Base-by-base conservation (phyloP, 257 asterid species). In the Solanum clarkiae region DNA sequence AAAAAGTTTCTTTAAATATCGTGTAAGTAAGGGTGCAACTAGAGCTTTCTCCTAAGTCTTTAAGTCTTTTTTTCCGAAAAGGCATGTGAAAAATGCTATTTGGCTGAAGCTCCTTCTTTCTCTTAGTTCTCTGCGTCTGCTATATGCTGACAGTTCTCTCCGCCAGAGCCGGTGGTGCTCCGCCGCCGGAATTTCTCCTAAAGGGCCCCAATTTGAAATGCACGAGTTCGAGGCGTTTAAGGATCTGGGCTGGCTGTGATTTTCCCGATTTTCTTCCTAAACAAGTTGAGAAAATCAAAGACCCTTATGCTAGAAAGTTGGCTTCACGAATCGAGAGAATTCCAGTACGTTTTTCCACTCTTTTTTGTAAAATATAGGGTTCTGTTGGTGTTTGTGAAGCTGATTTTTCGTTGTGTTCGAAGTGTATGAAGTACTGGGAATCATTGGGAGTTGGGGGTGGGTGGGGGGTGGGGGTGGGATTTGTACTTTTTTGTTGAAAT, bases 311-410 rank as follows among this genome's bases (percentile, higher is more conserved):
- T 53, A 88, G 94, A 87, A 93, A 89, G 70, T 88, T 95, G 77
- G 98, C 98, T 86, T 89, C 97, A 5, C 93, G 98, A 88, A 94
- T 91, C 82, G 88, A 89, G 84, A 89, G 93, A 59, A 56, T 91
- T 11, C 98, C 98, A 57, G 97, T 96, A 88, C 84, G 83, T 8
- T 45, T 26, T 53, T 10, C 14, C 44, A 5, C 56, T 7, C 51
- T 12, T 22, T 71, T 72, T 7, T 45, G n/a, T 53, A 72, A 72
- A n/a, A 72, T 45, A 40, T 20, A 36, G 26, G 26, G n/a, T 20
- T 57, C 0, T 9, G 20, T 20, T 14, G 1, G 9, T 18, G 10
- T 24, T 44, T 49, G 44, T 49, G 42, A 24, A 63, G 32, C 7
- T 8, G 7, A 14, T 22, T 47, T 74, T 49, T 9, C 66, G 57